phyloP scores from a whole-genome alignment of 2,329 filamentous ascomycete species.

The Exserohilum turcica region DNA sequence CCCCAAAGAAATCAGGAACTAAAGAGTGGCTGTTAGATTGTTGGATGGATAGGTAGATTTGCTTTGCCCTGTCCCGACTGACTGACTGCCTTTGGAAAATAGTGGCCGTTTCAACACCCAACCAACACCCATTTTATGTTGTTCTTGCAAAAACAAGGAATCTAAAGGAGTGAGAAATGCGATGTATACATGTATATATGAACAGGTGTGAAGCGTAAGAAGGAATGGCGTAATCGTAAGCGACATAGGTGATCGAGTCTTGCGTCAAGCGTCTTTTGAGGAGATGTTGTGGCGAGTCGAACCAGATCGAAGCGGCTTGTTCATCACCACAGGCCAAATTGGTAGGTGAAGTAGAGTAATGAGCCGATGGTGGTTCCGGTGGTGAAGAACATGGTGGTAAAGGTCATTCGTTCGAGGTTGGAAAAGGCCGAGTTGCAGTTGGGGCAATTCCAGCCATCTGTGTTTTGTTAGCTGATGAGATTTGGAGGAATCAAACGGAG shows the following conservation, averaged over 20 bases:
- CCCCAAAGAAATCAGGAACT: neutral
- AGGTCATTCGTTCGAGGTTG: slow-evolving; percentile 58
- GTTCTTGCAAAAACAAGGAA: neutral
- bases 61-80: neutral
- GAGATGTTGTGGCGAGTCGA: neutral
- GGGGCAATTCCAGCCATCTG: slow-evolving; percentile 59
- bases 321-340: slow-evolving; percentile 49
- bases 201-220: slow-evolving; percentile 26
- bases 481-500: neutral
- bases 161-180: neutral
- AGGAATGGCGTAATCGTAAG: slow-evolving; percentile 30
- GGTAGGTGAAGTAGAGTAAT: slow-evolving; percentile 59
- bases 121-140: slow-evolving; percentile 18
- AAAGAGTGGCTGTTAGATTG: neutral
- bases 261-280: neutral
- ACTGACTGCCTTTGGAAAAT: neutral
- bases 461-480: slow-evolving; percentile 9
- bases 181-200: slow-evolving; percentile 24
- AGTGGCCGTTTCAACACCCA: slow-evolving; percentile 1
- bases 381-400: slow-evolving; percentile 62
- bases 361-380: slow-evolving; percentile 61
- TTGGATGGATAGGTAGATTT: neutral
- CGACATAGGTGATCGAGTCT: slow-evolving; percentile 1
- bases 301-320: neutral
- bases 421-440: slow-evolving; percentile 62